A percentile compares a stretch with the other conserved stretches of the same genome.
Conservation (phyloP, 371 early-diverging fungal species). For the Mortierella polycephala region DNA sequence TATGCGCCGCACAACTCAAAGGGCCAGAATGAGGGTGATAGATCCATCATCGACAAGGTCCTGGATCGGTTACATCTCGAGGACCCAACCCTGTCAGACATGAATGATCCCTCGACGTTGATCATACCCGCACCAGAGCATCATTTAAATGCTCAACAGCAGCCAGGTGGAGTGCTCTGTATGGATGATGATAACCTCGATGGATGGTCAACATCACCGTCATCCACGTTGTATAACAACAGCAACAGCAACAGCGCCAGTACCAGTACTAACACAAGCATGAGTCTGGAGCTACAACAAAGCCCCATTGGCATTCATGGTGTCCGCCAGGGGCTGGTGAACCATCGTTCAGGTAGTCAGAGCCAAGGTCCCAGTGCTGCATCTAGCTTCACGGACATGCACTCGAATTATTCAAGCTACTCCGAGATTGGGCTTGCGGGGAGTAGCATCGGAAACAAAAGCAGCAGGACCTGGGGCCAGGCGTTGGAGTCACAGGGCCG, state of each 20-base stretch:
- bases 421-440: slow-evolving; percentile 12
- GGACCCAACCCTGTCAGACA: slow-evolving; percentile 39
- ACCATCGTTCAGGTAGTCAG: neutral
- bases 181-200: slow-evolving; percentile 12
- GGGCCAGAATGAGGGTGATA: neutral
- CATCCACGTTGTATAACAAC: neutral
- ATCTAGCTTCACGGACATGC: slow-evolving; percentile 19
- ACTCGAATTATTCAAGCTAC: slow-evolving; percentile 28
- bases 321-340: neutral
- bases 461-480: slow-evolving; percentile 3
- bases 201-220: slow-evolving; percentile 17
- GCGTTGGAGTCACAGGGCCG: slow-evolving; percentile 10
- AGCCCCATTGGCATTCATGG: slow-evolving; percentile 20
- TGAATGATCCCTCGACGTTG: slow-evolving; percentile 44
- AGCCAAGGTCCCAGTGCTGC: slow-evolving; percentile 7
- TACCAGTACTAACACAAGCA: slow-evolving; percentile 3
- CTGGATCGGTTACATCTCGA: slow-evolving; percentile 27
- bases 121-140: slow-evolving; percentile 41
- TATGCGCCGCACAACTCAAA: no score
- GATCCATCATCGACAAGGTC: slow-evolving; percentile 40
- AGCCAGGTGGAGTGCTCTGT: neutral
- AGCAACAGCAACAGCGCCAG: neutral
- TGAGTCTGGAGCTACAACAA: slow-evolving; percentile 7
- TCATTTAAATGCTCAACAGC: neutral
- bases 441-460: neutral